Conservation (phyloP, 2,329 filamentous ascomycete genomes). For the Dissoconium aciculare region DNA sequence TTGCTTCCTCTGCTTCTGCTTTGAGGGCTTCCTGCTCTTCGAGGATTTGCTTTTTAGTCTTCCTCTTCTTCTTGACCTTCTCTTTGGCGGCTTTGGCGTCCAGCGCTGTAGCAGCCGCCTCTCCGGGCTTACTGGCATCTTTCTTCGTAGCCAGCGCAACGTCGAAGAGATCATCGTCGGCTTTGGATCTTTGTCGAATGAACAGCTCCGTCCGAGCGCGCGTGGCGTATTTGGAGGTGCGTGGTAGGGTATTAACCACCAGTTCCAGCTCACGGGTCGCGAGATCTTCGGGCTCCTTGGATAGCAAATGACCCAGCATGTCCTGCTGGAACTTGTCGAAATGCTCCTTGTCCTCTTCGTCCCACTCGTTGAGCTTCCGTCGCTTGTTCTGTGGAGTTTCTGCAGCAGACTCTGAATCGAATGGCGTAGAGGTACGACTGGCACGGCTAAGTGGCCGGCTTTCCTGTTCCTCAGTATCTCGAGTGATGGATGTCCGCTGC, state of each 20-base stretch:
- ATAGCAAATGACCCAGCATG: conserved; percentile 34
- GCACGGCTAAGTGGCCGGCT: conserved; percentile 64
- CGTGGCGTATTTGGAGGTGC: conserved; percentile 55
- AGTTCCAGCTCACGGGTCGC: conserved; percentile 47
- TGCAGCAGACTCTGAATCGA: conserved; percentile 34
- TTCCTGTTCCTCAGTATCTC: conserved; percentile 74
- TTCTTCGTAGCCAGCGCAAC: conserved; percentile 35
- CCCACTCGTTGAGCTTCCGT: conserved; percentile 31
- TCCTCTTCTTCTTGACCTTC: conserved; percentile 45
- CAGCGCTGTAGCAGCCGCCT: conserved; percentile 15
- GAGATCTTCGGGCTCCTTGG: conserved; percentile 55
- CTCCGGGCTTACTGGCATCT: conserved; percentile 31
- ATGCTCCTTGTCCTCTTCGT: conserved; percentile 35
- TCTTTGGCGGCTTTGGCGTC: conserved; percentile 25
- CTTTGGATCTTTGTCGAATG: conserved; percentile 66
- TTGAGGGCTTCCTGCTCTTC: conserved; percentile 46
- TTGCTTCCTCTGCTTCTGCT: conserved; percentile 20
- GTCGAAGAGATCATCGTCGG: conserved; percentile 66
- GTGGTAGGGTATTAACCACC: conserved; percentile 38
- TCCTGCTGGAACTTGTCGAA: conserved; percentile 33
- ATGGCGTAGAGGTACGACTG: conserved; percentile 38
- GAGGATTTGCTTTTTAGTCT: conserved; percentile 64
- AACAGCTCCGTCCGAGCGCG: conserved; percentile 53
- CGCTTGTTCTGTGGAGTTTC: conserved; percentile 32
- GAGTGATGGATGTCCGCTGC: conserved; percentile 46